Percentiles rank a stretch among this genome's conserved stretches.
These are phyloP conservation scores for Clausena lansium DNA, from an alignment of 345 rosid species.

Conservation along the genomic window DNA sequence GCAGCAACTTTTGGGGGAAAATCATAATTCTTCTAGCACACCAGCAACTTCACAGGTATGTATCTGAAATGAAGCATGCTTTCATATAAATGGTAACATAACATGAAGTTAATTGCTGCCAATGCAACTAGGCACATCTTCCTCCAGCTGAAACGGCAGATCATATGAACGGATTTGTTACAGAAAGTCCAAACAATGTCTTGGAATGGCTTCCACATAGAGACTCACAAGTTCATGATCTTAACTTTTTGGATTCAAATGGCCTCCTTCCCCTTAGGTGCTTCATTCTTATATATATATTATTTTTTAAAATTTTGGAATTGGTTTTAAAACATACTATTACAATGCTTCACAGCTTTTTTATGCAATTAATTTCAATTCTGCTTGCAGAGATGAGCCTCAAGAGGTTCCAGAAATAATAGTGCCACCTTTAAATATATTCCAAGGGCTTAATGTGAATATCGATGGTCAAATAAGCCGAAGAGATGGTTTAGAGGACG, in stretches of 20 bases:
- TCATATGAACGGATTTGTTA: constrained; percentile 9
- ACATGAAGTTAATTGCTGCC: neutral
- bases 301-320: neutral
- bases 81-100: neutral
- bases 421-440: neutral
- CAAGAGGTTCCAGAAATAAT: neutral
- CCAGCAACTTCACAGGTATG: constrained; percentile 27
- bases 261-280: constrained; percentile 37
- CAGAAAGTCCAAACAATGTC: constrained; percentile 19
- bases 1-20: constrained; percentile 33
- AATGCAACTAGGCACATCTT: constrained; percentile 19
- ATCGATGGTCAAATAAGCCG: constrained; percentile 9
- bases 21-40: constrained; percentile 4
- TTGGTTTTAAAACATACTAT: neutral
- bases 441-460: constrained; percentile 18
- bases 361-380: neutral
- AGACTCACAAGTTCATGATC: constrained; percentile 31
- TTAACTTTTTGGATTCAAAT: constrained; percentile 31
- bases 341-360: neutral
- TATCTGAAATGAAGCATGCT: too few relatives aligned
- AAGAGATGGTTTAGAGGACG: constrained; percentile 16
- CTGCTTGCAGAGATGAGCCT: constrained; percentile 11
- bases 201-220: constrained; percentile 32
- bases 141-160: constrained; percentile 12
- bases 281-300: neutral